These are phyloP conservation scores for Carallia brachiata DNA, from an alignment of 345 rosid species.

Conservation along the genomic window DNA sequence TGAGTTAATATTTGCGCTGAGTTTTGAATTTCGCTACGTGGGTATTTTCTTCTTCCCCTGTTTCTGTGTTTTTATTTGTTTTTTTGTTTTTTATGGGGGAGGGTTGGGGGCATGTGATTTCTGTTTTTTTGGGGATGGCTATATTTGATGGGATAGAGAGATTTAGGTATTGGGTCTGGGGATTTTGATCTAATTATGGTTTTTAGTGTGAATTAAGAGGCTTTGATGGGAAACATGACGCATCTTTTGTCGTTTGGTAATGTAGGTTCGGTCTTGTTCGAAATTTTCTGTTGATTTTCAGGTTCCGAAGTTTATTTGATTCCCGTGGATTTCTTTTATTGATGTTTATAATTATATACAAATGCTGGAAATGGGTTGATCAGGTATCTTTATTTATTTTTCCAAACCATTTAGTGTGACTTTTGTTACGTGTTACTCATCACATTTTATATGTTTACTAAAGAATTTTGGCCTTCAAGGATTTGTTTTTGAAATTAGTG, in stretches of 20 bases:
- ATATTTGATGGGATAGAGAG: neutral
- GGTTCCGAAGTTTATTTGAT: neutral
- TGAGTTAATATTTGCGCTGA: neutral
- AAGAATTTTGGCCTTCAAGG: too few species aligned
- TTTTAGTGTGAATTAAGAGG: neutral
- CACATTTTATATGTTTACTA: too few species aligned
- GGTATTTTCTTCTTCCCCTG: too few species aligned
- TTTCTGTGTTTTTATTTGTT: too few species aligned
- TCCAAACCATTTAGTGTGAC: too few species aligned
- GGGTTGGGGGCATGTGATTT: neutral
- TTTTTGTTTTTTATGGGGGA: too few species aligned
- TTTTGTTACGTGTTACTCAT: too few species aligned
- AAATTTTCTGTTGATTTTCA: neutral
- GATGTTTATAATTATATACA: neutral
- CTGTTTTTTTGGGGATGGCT: neutral
- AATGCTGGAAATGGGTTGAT: too few species aligned
- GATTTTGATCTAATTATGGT: neutral
- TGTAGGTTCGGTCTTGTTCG: neutral
- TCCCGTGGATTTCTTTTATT: neutral
- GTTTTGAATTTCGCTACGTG: too few species aligned
- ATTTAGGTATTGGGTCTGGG: conserved; percentile 9
- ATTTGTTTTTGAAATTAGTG: too few species aligned
- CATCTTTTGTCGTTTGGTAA: neutral
- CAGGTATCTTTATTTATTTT: too few species aligned
- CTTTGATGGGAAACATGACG: neutral